Evolutionary conservation across 2,329 filamentous ascomycete species (phyloP).

Genomic region (Aspergillus sp.): DNA sequence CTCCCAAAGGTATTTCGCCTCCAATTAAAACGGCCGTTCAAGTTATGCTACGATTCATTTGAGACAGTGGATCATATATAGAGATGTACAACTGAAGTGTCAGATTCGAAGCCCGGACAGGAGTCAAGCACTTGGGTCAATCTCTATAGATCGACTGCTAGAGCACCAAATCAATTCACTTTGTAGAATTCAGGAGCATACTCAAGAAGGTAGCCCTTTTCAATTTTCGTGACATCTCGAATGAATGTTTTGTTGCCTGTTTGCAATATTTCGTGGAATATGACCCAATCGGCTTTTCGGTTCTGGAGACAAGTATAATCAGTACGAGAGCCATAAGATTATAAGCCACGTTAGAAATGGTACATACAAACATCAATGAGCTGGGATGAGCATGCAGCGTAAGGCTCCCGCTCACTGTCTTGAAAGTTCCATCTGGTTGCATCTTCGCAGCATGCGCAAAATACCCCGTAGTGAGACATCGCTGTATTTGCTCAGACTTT

Average conservation of each 20-base stretch:
- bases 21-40: no score
- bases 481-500: constrained; percentile 68
- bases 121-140: no score
- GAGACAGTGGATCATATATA: no score
- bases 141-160: no score
- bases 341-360: background rate
- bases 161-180: constrained; percentile 34
- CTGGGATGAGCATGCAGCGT: constrained; percentile 84
- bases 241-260: constrained; percentile 85
- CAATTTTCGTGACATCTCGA: constrained; percentile 85
- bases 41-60: no score
- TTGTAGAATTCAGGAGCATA: constrained; percentile 82
- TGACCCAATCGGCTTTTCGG: constrained; percentile 90
- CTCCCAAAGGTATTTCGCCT: no score
- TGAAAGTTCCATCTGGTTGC: constrained; percentile 88
- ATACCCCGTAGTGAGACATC: constrained; percentile 83
- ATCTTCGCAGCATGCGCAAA: constrained; percentile 92
- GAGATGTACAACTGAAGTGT: no score
- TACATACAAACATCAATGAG: constrained; percentile 76
- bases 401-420: constrained; percentile 74
- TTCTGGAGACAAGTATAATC: constrained; percentile 48
- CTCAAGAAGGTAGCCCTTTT: constrained; percentile 87
- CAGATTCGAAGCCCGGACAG: no score
- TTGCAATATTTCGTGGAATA: constrained; percentile 92
- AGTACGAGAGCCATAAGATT: background rate